Percentiles rank a stretch among this genome's conserved stretches.
Evolutionary conservation across 768 basidiomycete species (phyloP).

Genomic region (Suillus weaverae): DNA sequence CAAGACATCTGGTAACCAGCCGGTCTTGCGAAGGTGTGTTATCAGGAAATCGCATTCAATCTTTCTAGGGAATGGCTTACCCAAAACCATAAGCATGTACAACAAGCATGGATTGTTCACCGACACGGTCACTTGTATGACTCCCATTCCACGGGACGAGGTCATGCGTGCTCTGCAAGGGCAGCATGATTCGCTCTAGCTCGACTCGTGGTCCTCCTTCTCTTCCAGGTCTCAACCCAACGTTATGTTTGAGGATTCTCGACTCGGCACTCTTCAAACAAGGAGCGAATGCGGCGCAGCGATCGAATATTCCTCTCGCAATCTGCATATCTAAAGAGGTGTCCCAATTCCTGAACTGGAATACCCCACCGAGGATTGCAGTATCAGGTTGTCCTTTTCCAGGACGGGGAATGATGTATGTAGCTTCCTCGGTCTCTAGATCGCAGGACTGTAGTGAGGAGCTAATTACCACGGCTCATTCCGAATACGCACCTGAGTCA

Average conservation of each 20-base stretch:
- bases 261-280: constrained; percentile 34
- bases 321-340: constrained; percentile 43
- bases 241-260: constrained; percentile 52
- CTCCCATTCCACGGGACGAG: constrained; percentile 19
- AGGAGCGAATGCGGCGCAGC: constrained; percentile 42
- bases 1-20: constrained; percentile 44
- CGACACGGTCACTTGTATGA: constrained; percentile 19
- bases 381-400: constrained; percentile 41
- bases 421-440: constrained; percentile 29
- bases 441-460: constrained; percentile 1
- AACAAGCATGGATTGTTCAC: constrained; percentile 32
- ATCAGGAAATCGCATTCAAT: constrained; percentile 11
- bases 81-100: constrained; percentile 66
- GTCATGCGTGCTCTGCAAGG: constrained; percentile 25
- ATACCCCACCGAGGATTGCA: constrained; percentile 60
- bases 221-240: constrained; percentile 58
- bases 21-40: constrained; percentile 19
- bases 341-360: constrained; percentile 49
- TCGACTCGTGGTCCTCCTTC: constrained; percentile 59
- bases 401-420: constrained; percentile 67
- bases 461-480: not conserved
- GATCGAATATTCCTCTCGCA: constrained; percentile 46
- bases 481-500: constrained; percentile 23
- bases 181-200: constrained; percentile 40
- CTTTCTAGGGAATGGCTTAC: constrained; percentile 29